These are phyloP conservation scores for Ogataea ramenticola DNA, from an alignment of 805 yeast genomes.

Conservation along the genomic window DNA sequence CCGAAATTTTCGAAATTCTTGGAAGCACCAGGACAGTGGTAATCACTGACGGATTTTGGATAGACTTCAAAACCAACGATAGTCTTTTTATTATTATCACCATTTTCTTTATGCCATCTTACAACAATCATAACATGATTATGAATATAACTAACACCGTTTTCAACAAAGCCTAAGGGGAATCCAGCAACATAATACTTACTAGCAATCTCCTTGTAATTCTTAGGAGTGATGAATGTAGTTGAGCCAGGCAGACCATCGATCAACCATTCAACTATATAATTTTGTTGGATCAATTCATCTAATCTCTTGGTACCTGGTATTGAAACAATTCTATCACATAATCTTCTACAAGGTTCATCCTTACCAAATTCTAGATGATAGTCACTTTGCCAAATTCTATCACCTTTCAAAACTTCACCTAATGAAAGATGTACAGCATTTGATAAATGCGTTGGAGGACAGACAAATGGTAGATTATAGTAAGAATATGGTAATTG, in stretches of 20 bases:
- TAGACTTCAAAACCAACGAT: constrained; percentile 89
- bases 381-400: constrained; percentile 71
- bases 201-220: constrained; percentile 40
- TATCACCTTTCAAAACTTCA: constrained; percentile 74
- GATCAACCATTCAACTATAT: constrained; percentile 75
- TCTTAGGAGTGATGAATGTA: constrained; percentile 55
- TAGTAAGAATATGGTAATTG: constrained; percentile 73
- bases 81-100: constrained; percentile 32
- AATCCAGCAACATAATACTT: constrained; percentile 78
- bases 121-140: constrained; percentile 80
- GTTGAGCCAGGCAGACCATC: constrained; percentile 89
- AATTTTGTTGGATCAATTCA: constrained; percentile 57
- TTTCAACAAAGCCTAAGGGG: constrained; percentile 66
- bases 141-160: constrained; percentile 56
- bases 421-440: constrained; percentile 65
- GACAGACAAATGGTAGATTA: constrained; percentile 76
- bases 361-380: constrained; percentile 58
- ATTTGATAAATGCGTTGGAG: constrained; percentile 45
- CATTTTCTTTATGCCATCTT: constrained; percentile 52
- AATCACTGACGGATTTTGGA: constrained; percentile 68
- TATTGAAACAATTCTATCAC: constrained; percentile 56
- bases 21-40: constrained; percentile 68
- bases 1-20: constrained; percentile 52
- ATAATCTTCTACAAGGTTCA: constrained; percentile 54
- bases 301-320: constrained; percentile 48